phyloP scores from a whole-genome alignment of 2,329 filamentous ascomycete species.

The Malbranchea cinnamomea region DNA sequence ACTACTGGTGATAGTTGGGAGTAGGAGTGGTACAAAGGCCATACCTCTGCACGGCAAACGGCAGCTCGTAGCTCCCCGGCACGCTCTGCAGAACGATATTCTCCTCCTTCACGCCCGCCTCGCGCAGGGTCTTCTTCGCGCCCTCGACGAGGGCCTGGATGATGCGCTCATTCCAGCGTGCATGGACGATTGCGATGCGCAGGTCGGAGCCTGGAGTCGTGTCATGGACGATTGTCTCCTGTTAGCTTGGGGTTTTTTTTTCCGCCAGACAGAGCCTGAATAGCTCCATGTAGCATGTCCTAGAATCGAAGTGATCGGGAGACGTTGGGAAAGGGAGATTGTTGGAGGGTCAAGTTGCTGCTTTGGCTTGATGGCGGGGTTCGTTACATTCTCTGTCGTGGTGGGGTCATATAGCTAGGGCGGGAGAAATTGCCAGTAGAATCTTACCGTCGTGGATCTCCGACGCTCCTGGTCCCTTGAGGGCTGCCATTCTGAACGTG shows the following conservation, averaged over 20 bases:
- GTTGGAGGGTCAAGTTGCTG: neutral
- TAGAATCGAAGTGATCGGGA: neutral
- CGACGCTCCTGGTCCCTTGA: constrained; percentile 49
- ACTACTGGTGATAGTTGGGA: constrained; percentile 4
- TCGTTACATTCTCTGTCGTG: neutral
- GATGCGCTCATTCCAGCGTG: constrained; percentile 82
- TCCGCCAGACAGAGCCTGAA: neutral
- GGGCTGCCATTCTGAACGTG: constrained; percentile 31
- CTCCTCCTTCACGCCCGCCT: constrained; percentile 66
- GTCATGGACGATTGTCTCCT: neutral
- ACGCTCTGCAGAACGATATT: constrained; percentile 86
- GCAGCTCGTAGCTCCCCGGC: constrained; percentile 87
- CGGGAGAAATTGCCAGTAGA: neutral
- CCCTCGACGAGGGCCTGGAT: constrained; percentile 75
- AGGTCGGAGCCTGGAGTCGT: constrained; percentile 49
- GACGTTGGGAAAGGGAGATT: neutral
- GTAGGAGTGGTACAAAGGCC: constrained; percentile 11
- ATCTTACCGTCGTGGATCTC: constrained; percentile 41
- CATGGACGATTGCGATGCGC: constrained; percentile 88
- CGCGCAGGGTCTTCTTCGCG: constrained; percentile 60
- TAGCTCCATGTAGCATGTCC: constrained; percentile 2
- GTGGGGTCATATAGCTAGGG: neutral
- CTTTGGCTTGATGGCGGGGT: neutral
- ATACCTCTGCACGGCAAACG: constrained; percentile 74
- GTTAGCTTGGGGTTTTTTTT: constrained; percentile 9